These are phyloP conservation scores for Boletus rubroflammeus DNA, from an alignment of 768 basidiomycete species.

Conservation along the genomic window DNA sequence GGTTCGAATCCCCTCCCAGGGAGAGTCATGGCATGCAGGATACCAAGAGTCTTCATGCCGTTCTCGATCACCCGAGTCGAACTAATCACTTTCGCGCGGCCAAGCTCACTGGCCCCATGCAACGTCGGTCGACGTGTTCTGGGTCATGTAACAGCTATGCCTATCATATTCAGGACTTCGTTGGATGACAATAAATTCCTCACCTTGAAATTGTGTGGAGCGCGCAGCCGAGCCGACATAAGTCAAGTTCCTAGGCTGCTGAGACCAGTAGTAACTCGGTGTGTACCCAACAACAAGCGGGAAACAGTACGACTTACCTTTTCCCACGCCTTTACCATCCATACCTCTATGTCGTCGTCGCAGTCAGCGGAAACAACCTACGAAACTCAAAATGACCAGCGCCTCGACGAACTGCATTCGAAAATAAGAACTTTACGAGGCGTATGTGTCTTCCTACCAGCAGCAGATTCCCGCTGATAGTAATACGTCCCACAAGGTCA, in stretches of 20 bases:
- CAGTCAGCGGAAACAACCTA: constrained; percentile 64
- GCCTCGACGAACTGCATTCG: constrained; percentile 78
- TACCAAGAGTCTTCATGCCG: not conserved
- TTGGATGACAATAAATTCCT: no score
- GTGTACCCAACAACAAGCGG: no score
- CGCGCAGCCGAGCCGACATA: no score
- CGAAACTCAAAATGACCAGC: constrained; percentile 82
- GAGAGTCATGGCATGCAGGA: constrained; percentile 1
- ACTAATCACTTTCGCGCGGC: not conserved
- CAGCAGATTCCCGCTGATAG: not conserved
- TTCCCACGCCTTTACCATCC: constrained; percentile 16
- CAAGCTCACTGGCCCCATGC: not conserved
- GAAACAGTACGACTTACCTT: no score
- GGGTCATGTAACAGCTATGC: no score
- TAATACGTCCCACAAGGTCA: constrained; percentile 53
- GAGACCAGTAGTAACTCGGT: no score
- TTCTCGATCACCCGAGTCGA: not conserved
- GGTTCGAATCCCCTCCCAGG: not conserved
- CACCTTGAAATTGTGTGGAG: no score
- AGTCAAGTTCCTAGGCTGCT: no score
- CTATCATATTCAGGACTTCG: no score
- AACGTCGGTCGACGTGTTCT: no score
- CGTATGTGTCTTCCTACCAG: constrained; percentile 38
- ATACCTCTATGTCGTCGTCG: constrained; percentile 35
- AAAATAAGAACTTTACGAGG: constrained; percentile 73